Evolutionary conservation across 1,139 yeast genomes (phyloP).

Genomic region (Tardiomyces depauwii): DNA sequence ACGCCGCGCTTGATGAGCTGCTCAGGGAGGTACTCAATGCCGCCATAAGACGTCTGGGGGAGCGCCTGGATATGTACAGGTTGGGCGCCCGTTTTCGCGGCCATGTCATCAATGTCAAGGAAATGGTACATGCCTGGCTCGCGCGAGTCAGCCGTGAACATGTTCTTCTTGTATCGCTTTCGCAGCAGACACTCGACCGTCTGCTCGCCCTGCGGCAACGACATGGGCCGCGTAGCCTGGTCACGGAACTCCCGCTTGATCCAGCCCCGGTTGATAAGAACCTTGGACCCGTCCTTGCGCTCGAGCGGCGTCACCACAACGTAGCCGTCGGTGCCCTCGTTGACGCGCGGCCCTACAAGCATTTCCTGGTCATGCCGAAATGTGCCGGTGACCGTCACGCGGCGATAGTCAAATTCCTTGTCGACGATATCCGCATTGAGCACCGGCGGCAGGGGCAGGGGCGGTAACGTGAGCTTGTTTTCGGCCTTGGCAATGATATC

Average conservation of each 20-base stretch:
- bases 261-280: slow-evolving; percentile 91
- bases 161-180: slow-evolving; percentile 57
- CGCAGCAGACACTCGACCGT: slow-evolving; percentile 65
- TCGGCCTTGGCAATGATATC: slow-evolving; percentile 73
- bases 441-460: slow-evolving; percentile 52
- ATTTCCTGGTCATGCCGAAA: slow-evolving; percentile 82
- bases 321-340: slow-evolving; percentile 70
- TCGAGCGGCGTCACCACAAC: slow-evolving; percentile 72
- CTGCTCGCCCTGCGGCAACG: slow-evolving; percentile 68
- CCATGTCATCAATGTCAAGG: slow-evolving; percentile 77
- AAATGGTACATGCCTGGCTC: slow-evolving; percentile 46
- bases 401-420: slow-evolving; percentile 70
- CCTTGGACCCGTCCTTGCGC: slow-evolving; percentile 31
- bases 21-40: slow-evolving; percentile 30
- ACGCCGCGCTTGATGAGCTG: slow-evolving; percentile 58
- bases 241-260: slow-evolving; percentile 60
- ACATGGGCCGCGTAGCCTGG: slow-evolving; percentile 48
- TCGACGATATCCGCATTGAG: slow-evolving; percentile 28
- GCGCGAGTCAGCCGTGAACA: slow-evolving; percentile 70
- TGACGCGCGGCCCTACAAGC: slow-evolving; percentile 82
- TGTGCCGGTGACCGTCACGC: slow-evolving; percentile 60
- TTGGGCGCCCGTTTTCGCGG: slow-evolving; percentile 49
- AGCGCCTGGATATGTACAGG: slow-evolving; percentile 75
- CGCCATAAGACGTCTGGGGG: slow-evolving; percentile 41
- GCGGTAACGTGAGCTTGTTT: slow-evolving; percentile 61